Evolutionary conservation across 2,329 filamentous ascomycete genomes (phyloP).

Genomic region (Neofusicoccum kwambonambiense): DNA sequence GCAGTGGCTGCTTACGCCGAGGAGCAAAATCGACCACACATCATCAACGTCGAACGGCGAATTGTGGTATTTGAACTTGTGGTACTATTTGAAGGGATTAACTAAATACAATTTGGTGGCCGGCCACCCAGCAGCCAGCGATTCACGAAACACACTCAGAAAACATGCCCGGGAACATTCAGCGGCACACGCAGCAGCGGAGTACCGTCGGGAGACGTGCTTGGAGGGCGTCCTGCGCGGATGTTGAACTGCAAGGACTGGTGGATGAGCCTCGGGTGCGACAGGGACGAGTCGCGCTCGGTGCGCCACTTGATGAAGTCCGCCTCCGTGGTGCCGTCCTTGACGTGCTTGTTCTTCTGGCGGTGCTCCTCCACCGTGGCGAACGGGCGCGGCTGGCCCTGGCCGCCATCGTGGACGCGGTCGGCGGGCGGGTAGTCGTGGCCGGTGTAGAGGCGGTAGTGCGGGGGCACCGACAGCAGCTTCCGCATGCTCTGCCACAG

Average conservation of each 20-base stretch:
- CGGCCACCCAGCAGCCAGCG: no score
- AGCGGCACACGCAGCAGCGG: not conserved
- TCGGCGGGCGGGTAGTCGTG: slow-evolving; percentile 30
- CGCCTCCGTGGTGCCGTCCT: slow-evolving; percentile 25
- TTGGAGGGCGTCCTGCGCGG: slow-evolving; percentile 24
- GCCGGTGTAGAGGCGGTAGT: slow-evolving; percentile 27
- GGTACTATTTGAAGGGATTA: not conserved
- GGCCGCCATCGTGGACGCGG: slow-evolving; percentile 9
- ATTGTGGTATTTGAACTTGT: no score
- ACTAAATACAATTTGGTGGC: no score
- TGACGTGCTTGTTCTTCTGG: slow-evolving; percentile 32
- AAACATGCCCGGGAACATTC: not conserved
- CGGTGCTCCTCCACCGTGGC: slow-evolving; percentile 31
- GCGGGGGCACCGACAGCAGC: slow-evolving; percentile 23
- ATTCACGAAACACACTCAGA: not conserved
- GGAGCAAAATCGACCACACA: no score
- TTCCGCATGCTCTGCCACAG: slow-evolving; percentile 16
- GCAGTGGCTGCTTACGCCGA: no score
- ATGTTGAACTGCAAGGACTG: slow-evolving; percentile 38
- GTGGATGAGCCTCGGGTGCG: slow-evolving; percentile 31
- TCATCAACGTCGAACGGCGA: no score
- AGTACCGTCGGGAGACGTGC: slow-evolving; percentile 21
- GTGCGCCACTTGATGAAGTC: slow-evolving; percentile 33
- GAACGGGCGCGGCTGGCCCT: slow-evolving; percentile 22
- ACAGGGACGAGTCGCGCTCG: slow-evolving; percentile 27